Base-by-base conservation (phyloP, 805 yeast species). In the Sugiyamaella lignohabitans region DNA sequence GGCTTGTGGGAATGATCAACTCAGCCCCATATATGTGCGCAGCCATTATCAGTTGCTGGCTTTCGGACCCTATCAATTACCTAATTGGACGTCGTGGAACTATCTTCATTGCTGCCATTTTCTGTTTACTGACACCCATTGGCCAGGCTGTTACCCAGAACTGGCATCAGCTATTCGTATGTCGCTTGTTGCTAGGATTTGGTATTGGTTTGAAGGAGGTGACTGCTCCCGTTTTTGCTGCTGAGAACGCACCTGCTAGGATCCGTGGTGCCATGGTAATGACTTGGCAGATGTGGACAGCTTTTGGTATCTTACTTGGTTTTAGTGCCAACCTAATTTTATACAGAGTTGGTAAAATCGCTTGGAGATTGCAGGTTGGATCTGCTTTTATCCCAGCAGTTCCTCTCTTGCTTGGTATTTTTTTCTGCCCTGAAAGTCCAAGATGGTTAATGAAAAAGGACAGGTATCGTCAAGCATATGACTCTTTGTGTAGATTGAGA, bases 221-320 rank as follows among this genome's bases (percentile, higher is more conserved):
- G 20, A 78, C 82, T 14, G 83, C 78, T 6, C 85, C 87, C 3
- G 78, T 82, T 11, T 78, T 76, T 52, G 73, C 79, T 21, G 82
- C 84, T 17, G 84, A 79, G 58, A 72, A 78, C 56, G 60, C 79
- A 3, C 83, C 84, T 1, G 72, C 74, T 8, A 60, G 62, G 11
- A 70, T 75, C 30, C 70, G 86, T 58, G 87, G 87, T 42, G 75
- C 83, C 1, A 65, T 81, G 50, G 78, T 79, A 40, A 78, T 80
- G 81, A 68, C 76, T 60, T 80, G 84, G 83, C 86, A 81, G 63
- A 75, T 79, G 53, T 80, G 79, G 68, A 79, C 84, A 6, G 85
- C 86, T 1, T 75, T 80, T 46, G 87, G 87, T 48, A 79, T 81
- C 51, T 74, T 78, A 73, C 68, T 80, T 53, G 86, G 86, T 17